phyloP scores from a whole-genome alignment of 2,329 filamentous ascomycete genomes.

The Phoma sp. region DNA sequence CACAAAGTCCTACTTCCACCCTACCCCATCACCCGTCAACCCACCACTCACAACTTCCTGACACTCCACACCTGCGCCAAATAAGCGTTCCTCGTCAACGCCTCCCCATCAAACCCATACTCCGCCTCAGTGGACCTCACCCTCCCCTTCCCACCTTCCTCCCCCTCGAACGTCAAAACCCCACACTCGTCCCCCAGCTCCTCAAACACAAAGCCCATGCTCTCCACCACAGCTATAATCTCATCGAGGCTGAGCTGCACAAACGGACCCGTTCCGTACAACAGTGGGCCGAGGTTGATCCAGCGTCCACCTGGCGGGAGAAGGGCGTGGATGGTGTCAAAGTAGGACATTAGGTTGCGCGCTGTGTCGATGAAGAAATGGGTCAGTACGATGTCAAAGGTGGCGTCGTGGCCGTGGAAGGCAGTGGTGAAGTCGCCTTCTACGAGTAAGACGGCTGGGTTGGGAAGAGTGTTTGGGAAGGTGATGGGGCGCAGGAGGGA shows the following conservation, averaged over 20 bases:
- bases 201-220: conserved; percentile 60
- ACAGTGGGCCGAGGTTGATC: conserved; percentile 63
- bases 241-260: conserved; percentile 64
- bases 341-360: conserved; percentile 61
- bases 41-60: too few species aligned
- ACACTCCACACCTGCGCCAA: conserved; percentile 63
- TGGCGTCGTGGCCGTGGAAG: conserved; percentile 29
- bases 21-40: too few species aligned
- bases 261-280: conserved; percentile 62
- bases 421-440: conserved; percentile 64
- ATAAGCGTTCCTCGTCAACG: conserved; percentile 61
- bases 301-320: conserved; percentile 59
- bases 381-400: conserved; percentile 60
- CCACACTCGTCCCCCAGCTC: conserved; percentile 54
- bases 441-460: conserved; percentile 54
- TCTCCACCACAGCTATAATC: conserved; percentile 56
- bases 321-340: conserved; percentile 60
- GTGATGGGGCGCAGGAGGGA: conserved; percentile 56
- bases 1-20: too few species aligned
- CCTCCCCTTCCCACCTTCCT: conserved; percentile 15
- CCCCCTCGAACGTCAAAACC: conserved; percentile 50
- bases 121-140: conserved; percentile 57
- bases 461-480: conserved; percentile 51
- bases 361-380: conserved; percentile 69
- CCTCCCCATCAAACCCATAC: conserved; percentile 60